These are phyloP conservation scores for Talaromyces ruber DNA, from an alignment of 495 filamentous ascomycete species.

Conservation along the genomic window DNA sequence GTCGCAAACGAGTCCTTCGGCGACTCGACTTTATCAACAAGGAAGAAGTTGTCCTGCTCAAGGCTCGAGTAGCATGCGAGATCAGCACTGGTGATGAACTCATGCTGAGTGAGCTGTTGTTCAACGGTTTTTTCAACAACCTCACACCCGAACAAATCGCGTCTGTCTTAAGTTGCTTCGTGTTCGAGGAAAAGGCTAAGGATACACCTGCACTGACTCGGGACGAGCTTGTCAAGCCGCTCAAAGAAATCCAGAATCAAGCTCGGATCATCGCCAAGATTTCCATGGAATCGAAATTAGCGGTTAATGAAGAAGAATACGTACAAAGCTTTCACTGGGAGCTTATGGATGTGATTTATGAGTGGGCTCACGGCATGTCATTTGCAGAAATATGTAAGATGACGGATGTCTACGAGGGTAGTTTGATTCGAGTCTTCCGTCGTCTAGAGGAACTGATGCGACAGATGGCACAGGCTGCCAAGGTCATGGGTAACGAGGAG, in stretches of 20 bases:
- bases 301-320: slow-evolving; percentile 88
- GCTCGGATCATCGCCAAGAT: slow-evolving; percentile 85
- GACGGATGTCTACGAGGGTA: slow-evolving; percentile 97
- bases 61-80: slow-evolving; percentile 93
- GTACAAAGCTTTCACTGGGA: slow-evolving; percentile 78
- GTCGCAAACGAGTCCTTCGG: slow-evolving; percentile 89
- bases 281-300: slow-evolving; percentile 83
- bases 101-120: slow-evolving; percentile 83
- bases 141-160: slow-evolving; percentile 80
- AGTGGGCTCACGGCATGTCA: slow-evolving; percentile 85
- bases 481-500: slow-evolving; percentile 96
- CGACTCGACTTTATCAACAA: slow-evolving; percentile 96
- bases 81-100: slow-evolving; percentile 91
- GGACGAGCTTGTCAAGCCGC: slow-evolving; percentile 80
- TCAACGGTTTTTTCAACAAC: slow-evolving; percentile 97
- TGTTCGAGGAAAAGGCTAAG: slow-evolving; percentile 90
- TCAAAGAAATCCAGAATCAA: slow-evolving; percentile 73
- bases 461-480: slow-evolving; percentile 93
- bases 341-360: slow-evolving; percentile 92
- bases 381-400: slow-evolving; percentile 98
- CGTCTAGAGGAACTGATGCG: slow-evolving; percentile 91
- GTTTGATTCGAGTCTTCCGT: slow-evolving; percentile 89
- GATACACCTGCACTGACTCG: slow-evolving; percentile 52
- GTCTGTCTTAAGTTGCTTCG: slow-evolving; percentile 80
- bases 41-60: slow-evolving; percentile 84